Evolutionary conservation across 140 eudicot genomes (phyloP), one percentile per base, ranked within the genome.

Genomic region (Bidens hawaiensis): DNA sequence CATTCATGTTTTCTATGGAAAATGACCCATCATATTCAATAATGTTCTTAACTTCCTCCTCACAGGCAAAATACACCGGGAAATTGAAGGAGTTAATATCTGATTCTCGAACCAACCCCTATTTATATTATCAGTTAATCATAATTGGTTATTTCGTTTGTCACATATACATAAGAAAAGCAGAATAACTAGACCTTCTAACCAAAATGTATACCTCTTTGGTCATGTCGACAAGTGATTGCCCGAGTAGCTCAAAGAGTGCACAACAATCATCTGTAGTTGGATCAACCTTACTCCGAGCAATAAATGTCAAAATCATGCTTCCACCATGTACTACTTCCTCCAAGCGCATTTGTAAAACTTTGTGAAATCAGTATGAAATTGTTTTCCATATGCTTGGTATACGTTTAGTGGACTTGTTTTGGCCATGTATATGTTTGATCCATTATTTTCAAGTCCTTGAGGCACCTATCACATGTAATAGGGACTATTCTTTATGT

Each of bases 321-420:
- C 6, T 22, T 14, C 48, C 48, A 16, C 30, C 64, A 16, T 1
- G 34, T 30, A 30, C 34, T 30, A 30, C 1, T 30, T 30, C 34
- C 34, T 30, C 34, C 4, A 0, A 30, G 34, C 34, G 34, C 34
- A 30, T 30, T 30, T 30, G 34, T 30, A 30, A 48, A 77, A 77
- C 10, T 14, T 48, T 48, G 69, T 38, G 43, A 78, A 74, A 25
- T 78, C 83, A 7, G 5, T 60, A 21, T 69, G 25, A 46, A 30
- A 78, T 64, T 78, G 83, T 14, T 59, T 38, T 2, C 6, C 5
- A 33, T 74, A 74, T 7, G 74, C 79, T 48, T 66, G 40, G 6
- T 9, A n/a, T n/a, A 66, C 79, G 4, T 58, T 28, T 13, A 33
- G 23, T 0, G 79, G 74, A 60, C 74, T 66, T 38, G 68, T 26